Evolutionary conservation across 352 stramenopile species (phyloP).

Genomic region (Aphanomyces stellatus): DNA sequence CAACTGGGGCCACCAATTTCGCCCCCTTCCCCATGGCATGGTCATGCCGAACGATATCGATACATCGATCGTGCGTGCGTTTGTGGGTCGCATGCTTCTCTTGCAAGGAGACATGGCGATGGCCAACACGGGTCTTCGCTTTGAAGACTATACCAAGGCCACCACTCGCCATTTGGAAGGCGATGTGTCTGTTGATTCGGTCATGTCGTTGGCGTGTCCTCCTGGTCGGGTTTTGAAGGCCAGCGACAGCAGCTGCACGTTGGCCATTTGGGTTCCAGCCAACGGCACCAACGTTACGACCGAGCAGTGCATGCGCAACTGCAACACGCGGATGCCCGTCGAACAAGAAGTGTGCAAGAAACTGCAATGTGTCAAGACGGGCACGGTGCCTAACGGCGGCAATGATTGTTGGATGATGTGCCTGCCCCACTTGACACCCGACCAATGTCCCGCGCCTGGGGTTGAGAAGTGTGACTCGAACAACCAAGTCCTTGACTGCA

Average conservation of each 20-base stretch:
- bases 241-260: background rate
- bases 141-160: conserved; percentile 43
- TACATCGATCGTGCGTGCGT: background rate
- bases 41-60: conserved; percentile 2
- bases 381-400: background rate
- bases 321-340: background rate
- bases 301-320: background rate
- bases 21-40: background rate
- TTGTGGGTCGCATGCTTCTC: conserved; percentile 34
- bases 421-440: background rate
- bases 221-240: background rate
- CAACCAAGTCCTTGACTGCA: background rate
- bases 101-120: conserved; percentile 36
- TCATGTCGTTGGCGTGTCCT: conserved; percentile 24
- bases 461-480: background rate
- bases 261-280: background rate
- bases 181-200: background rate
- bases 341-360: background rate
- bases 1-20: background rate
- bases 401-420: background rate
- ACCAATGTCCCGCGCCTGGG: background rate
- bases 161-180: conserved; percentile 49
- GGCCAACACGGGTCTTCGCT: conserved; percentile 51
- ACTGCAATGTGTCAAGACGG: background rate
- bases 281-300: background rate